These are phyloP conservation scores for Xylaria multiplex DNA, from an alignment of 2,329 filamentous ascomycete genomes.

Conservation along the genomic window DNA sequence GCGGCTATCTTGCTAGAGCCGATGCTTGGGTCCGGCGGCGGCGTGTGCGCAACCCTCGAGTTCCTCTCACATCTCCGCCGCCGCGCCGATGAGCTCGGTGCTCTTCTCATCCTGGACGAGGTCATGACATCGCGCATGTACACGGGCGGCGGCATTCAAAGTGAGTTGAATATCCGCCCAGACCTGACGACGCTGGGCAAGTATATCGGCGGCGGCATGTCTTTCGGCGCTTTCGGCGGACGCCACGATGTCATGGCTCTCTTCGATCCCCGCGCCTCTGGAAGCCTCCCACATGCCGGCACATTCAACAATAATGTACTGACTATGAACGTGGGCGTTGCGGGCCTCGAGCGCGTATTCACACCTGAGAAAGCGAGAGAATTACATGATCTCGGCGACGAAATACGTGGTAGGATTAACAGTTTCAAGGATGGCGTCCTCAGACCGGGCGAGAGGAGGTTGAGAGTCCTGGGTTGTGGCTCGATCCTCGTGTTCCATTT, in stretches of 20 bases:
- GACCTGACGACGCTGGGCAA: constrained; percentile 74
- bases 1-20: constrained; percentile 73
- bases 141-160: constrained; percentile 58
- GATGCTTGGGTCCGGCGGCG: constrained; percentile 72
- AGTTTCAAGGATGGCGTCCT: constrained; percentile 38
- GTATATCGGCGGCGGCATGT: constrained; percentile 72
- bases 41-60: constrained; percentile 58
- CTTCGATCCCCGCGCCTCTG: constrained; percentile 57
- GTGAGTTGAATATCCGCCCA: constrained; percentile 57
- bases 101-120: constrained; percentile 75
- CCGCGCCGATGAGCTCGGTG: constrained; percentile 58
- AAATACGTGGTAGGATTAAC: constrained; percentile 39
- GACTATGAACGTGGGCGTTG: constrained; percentile 61
- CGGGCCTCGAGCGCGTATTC: constrained; percentile 45
- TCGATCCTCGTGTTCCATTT: constrained; percentile 41
- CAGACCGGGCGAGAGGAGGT: background rate
- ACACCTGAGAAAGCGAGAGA: constrained; percentile 42
- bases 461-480: constrained; percentile 35
- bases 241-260: constrained; percentile 65
- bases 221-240: constrained; percentile 75
- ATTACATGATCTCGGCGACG: constrained; percentile 45
- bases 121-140: constrained; percentile 74
- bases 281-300: constrained; percentile 59
- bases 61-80: constrained; percentile 65
- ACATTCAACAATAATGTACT: constrained; percentile 72